Conservation (phyloP, 257 asterid genomes). For the Lavandula angustifolia region DNA sequence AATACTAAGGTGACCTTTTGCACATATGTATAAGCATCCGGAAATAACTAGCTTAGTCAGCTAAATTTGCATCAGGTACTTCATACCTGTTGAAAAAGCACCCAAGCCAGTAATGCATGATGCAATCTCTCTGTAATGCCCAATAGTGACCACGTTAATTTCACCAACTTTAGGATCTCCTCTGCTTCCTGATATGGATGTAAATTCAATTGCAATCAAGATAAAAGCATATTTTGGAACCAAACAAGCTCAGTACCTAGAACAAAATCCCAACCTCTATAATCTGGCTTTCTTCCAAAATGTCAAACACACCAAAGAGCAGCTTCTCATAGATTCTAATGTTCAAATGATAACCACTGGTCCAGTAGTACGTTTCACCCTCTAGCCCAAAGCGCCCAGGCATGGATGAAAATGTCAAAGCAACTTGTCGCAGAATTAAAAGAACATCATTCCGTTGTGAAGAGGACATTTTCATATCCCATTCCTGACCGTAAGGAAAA, state of each 20-base stretch:
- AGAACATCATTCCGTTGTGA: conserved; percentile 72
- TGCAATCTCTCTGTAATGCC: conserved; percentile 86
- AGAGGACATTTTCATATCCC: conserved; percentile 81
- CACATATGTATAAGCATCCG: background rate
- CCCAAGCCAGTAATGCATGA: conserved; percentile 81
- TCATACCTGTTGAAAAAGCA: conserved; percentile 88
- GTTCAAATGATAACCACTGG: conserved; percentile 75
- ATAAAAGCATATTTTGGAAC: conserved; percentile 5
- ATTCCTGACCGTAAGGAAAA: conserved; percentile 56
- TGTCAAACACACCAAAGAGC: conserved; percentile 81
- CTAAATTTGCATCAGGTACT: conserved; percentile 17
- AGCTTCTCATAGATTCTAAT: conserved; percentile 84
- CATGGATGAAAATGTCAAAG: conserved; percentile 56
- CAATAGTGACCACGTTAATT: conserved; percentile 83
- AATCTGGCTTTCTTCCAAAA: conserved; percentile 86
- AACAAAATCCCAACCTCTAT: conserved; percentile 64
- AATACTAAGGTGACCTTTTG: conserved; percentile 5
- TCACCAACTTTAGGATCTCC: conserved; percentile 67
- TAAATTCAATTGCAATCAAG: conserved; percentile 26
- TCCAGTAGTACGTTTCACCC: conserved; percentile 93
- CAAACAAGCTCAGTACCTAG: conserved; percentile 9
- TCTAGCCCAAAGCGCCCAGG: conserved; percentile 75
- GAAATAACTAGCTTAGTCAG: background rate
- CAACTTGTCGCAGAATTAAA: conserved; percentile 60
- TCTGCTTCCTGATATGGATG: conserved; percentile 73